Evolutionary conservation across 148 eudicot genomes (phyloP).

Genomic region (Rhododendron simsii): DNA sequence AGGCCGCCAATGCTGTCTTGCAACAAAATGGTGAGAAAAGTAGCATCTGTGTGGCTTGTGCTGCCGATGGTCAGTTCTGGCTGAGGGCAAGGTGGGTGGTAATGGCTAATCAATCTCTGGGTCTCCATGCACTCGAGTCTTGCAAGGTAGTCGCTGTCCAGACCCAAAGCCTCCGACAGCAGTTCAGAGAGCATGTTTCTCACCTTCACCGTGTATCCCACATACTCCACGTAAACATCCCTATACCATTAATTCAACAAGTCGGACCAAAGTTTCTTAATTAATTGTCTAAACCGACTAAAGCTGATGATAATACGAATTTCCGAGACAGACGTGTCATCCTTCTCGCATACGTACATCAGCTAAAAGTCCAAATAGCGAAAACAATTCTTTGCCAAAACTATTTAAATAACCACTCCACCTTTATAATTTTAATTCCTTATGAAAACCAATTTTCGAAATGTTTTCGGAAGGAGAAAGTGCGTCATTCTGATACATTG

Average conservation of each 20-base stretch:
- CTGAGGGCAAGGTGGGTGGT: conserved; percentile 45
- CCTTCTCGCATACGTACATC: too few species aligned
- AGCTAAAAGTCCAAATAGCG: too few species aligned
- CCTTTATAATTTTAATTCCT: too few species aligned
- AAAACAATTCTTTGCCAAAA: too few species aligned
- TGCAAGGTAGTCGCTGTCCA: conserved; percentile 25
- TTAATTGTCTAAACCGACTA: too few species aligned
- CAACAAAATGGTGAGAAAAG: conserved; percentile 30
- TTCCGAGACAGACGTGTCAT: too few species aligned
- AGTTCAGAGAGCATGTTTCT: conserved; percentile 11
- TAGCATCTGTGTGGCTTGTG: conserved; percentile 37
- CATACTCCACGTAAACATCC: background rate
- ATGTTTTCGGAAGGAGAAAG: too few species aligned
- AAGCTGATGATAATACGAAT: too few species aligned
- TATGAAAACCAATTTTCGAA: too few species aligned
- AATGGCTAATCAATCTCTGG: conserved; percentile 31
- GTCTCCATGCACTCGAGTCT: conserved; percentile 34
- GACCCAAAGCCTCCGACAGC: conserved; percentile 41
- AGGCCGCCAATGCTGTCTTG: conserved; percentile 19
- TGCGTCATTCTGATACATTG: too few species aligned
- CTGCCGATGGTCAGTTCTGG: conserved; percentile 37
- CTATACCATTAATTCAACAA: background rate
- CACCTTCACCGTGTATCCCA: background rate
- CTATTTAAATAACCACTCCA: too few species aligned
- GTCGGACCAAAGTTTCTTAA: background rate